phyloP scores from a whole-genome alignment of 202 grass and related monocot species.

The Panicum hallii region DNA sequence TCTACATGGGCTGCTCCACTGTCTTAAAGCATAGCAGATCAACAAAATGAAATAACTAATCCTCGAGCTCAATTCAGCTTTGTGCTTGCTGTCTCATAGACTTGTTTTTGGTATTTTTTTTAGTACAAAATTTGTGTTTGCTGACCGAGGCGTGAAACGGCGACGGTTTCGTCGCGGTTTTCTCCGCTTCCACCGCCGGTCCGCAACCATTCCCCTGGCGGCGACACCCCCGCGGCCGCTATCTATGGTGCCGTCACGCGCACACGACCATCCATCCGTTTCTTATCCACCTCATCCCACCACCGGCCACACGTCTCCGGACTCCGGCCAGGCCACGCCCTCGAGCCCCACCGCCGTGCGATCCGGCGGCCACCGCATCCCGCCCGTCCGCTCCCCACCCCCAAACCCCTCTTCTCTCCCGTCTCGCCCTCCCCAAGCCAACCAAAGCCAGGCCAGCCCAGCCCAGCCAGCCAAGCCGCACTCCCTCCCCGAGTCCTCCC shows the following conservation, averaged over 20 bases:
- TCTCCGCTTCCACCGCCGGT: too few species aligned
- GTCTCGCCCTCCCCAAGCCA: conserved; percentile 33
- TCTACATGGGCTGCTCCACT: too few species aligned
- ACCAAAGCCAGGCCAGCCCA: conserved; percentile 37
- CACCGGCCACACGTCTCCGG: conserved; percentile 45
- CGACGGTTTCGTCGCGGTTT: too few species aligned
- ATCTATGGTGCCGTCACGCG: background rate
- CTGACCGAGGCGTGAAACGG: too few species aligned
- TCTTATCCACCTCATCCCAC: conserved; percentile 59
- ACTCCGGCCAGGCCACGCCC: background rate
- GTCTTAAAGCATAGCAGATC: too few species aligned
- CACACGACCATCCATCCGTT: conserved; percentile 35
- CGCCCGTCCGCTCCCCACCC: conserved; percentile 21
- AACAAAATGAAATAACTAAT: too few species aligned
- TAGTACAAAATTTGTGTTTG: too few species aligned
- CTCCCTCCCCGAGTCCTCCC: background rate
- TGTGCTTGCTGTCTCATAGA: too few species aligned
- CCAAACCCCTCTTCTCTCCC: conserved; percentile 28
- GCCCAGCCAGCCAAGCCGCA: background rate
- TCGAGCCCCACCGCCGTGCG: conserved; percentile 27
- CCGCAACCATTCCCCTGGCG: too few species aligned
- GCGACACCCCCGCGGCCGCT: background rate
- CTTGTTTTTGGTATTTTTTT: too few species aligned
- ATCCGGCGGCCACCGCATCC: conserved; percentile 14
- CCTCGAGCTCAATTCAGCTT: too few species aligned